Evolutionary conservation across 371 early-diverging fungal species (phyloP), one percentile per base, ranked within the genome.

Genomic region (Rhizomucor miehei): DNA sequence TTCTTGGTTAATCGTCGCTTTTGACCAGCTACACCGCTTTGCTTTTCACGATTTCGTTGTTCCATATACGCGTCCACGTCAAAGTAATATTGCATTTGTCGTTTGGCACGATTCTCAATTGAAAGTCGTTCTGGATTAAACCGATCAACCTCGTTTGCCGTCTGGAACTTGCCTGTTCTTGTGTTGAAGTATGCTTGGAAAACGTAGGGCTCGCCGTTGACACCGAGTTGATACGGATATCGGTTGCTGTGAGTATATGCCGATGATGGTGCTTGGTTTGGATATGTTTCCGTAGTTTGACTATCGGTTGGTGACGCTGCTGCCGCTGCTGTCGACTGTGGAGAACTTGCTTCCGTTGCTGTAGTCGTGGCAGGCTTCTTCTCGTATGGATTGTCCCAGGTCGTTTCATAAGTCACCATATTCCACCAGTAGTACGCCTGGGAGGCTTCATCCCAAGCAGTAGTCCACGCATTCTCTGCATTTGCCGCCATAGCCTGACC

Each of bases 381-480:
- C 58, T 36, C 45, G 47, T 23, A 52, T 36, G 45, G 75, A 54
- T 77, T 64, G 0, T 65, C 65, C 82, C 81, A 82, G 3, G 80
- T 77, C 1, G 82, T 84, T 58, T 84, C 81, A 50, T 82, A 76
- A 8, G 85, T 82, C 14, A 66, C 51, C 29, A 74, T 77, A 57
- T 84, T 84, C 85, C 81, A 84, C 73, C 75, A 84, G 59, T 84
- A 84, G 47, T 80, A 84, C 1, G 70, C 65, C 52, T 78, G 73
- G 6, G 63, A 65, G 29, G 63, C 62, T 5, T 69, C 65, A 65
- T 84, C 79, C 78, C 79, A 84, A 20, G 71, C 71, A n/a, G 79
- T 56, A 44, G 73, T 72, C 84, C 84, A 84, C 37, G 51, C 51
- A 44, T 41, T 43, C 21, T 48, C 50, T 25, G 51, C 46, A 46